Conservation (phyloP, 2,329 filamentous ascomycete species). For the Phyllosticta citrichinensis region DNA sequence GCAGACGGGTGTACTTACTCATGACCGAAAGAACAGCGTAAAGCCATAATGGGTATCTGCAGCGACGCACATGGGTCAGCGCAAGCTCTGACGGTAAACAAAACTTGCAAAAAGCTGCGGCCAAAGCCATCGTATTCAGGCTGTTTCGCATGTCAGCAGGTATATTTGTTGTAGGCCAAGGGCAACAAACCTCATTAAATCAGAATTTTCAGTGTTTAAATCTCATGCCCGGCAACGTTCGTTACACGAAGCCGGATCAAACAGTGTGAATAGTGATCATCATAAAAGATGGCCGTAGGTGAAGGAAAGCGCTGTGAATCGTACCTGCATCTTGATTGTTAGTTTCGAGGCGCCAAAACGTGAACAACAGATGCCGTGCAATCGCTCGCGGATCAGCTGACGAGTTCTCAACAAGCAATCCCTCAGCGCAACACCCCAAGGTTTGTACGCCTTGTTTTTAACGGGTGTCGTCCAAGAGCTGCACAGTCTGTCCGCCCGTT, state of each 20-base stretch:
- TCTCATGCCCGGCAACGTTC: slow-evolving; percentile 44
- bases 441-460: slow-evolving; percentile 54
- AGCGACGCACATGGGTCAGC: slow-evolving; percentile 11
- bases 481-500: slow-evolving; percentile 58
- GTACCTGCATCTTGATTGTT: slow-evolving; percentile 11
- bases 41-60: background rate
- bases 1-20: background rate
- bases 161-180: background rate
- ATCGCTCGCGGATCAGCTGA: slow-evolving; percentile 43
- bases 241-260: slow-evolving; percentile 47
- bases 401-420: slow-evolving; percentile 60
- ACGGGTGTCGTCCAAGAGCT: slow-evolving; percentile 40
- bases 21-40: background rate
- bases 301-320: slow-evolving; percentile 14
- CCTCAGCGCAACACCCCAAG: slow-evolving; percentile 44
- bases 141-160: slow-evolving; percentile 20
- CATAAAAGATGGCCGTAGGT: slow-evolving; percentile 40
- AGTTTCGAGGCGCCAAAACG: slow-evolving; percentile 1
- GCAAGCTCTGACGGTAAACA: slow-evolving; percentile 13
- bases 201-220: slow-evolving; percentile 56
- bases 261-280: slow-evolving; percentile 66
- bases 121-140: slow-evolving; percentile 27
- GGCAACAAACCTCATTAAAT: slow-evolving; percentile 53
- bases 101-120: background rate
- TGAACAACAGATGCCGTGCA: background rate